These are phyloP conservation scores for Sisymbrium altissimum DNA, from an alignment of 345 rosid species.

Conservation along the genomic window DNA sequence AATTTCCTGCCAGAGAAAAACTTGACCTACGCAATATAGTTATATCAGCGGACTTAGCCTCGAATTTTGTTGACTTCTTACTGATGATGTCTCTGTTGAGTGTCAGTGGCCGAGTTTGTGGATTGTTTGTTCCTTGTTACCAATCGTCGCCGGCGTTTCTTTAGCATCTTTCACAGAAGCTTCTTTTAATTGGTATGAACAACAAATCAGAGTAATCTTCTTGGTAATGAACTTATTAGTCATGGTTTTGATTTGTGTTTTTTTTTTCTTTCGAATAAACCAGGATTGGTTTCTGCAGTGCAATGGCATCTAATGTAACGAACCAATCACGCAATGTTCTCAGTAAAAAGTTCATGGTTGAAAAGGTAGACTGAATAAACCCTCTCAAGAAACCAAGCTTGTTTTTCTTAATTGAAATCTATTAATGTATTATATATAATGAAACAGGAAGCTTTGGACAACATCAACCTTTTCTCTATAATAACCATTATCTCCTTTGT, in stretches of 20 bases:
- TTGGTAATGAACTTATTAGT: neutral
- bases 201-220: neutral
- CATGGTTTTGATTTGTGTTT: neutral
- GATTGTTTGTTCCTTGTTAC: slow-evolving; percentile 59
- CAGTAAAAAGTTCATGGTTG: slow-evolving; percentile 73
- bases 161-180: slow-evolving; percentile 79
- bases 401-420: neutral
- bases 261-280: neutral
- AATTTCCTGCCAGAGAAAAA: neutral
- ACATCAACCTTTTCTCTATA: slow-evolving; percentile 79
- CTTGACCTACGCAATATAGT: neutral
- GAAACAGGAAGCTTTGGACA: slow-evolving; percentile 73
- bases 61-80: neutral
- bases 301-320: slow-evolving; percentile 92
- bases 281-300: slow-evolving; percentile 85
- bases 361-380: slow-evolving; percentile 40
- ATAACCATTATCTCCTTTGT: slow-evolving; percentile 67
- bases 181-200: slow-evolving; percentile 75
- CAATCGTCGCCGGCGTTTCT: slow-evolving; percentile 82
- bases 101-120: slow-evolving; percentile 62
- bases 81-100: neutral
- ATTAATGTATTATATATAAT: neutral
- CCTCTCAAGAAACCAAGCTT: neutral
- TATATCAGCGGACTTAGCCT: neutral
- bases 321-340: slow-evolving; percentile 88